A percentile compares a stretch with the other conserved stretches of the same genome.
Evolutionary conservation across 495 filamentous ascomycete species (phyloP).

Genomic region (Paragyromitra xinjiangensis): DNA sequence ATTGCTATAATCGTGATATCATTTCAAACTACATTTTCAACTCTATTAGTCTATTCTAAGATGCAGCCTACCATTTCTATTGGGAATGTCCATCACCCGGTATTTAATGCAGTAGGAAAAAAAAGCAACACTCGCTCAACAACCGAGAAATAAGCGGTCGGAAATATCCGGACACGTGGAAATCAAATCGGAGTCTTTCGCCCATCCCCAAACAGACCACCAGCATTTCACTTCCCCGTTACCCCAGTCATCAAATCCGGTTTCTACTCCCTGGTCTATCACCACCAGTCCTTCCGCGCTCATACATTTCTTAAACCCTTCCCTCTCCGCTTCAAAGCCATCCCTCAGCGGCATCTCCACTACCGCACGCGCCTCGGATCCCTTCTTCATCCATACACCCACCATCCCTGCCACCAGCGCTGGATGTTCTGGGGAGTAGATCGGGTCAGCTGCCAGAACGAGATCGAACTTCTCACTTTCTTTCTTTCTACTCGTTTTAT

Average conservation of each 20-base stretch:
- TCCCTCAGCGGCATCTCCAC: slow-evolving; percentile 73
- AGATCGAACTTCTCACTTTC: slow-evolving; percentile 65
- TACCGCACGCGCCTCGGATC: slow-evolving; percentile 65
- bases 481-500: slow-evolving; percentile 51
- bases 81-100: neutral
- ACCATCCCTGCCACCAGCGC: slow-evolving; percentile 69
- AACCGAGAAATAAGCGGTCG: slow-evolving; percentile 6
- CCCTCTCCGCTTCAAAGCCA: slow-evolving; percentile 65
- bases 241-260: slow-evolving; percentile 77
- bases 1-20: neutral
- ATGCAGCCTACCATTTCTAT: slow-evolving; percentile 8
- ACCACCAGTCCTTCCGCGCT: slow-evolving; percentile 63
- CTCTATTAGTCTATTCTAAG: neutral
- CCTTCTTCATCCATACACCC: slow-evolving; percentile 63
- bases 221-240: slow-evolving; percentile 68
- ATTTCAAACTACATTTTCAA: slow-evolving; percentile 1
- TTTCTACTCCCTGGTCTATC: slow-evolving; percentile 69
- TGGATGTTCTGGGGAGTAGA: slow-evolving; percentile 76
- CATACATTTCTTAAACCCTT: slow-evolving; percentile 68
- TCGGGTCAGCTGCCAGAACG: slow-evolving; percentile 74
- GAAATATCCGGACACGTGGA: slow-evolving; percentile 7
- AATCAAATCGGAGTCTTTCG: slow-evolving; percentile 15
- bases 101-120: slow-evolving; percentile 3
- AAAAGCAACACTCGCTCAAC: slow-evolving; percentile 23
- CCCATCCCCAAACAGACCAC: slow-evolving; percentile 63